Evolutionary conservation across 495 filamentous ascomycete genomes (phyloP).

Genomic region (Clohesyomyces aquaticus): DNA sequence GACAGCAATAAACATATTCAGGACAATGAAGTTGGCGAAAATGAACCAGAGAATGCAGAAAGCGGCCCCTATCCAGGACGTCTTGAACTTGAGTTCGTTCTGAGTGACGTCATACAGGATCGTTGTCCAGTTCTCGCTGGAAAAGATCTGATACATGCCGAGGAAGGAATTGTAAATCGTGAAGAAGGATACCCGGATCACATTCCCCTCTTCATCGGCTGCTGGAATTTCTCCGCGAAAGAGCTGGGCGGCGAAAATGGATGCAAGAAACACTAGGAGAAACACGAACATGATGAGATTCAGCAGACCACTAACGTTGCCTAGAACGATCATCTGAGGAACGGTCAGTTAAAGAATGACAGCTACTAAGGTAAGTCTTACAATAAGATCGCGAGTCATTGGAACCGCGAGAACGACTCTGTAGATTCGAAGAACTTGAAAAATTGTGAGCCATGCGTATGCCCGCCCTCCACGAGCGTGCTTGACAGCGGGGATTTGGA

Average conservation of each 20-base stretch:
- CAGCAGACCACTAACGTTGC: constrained; percentile 87
- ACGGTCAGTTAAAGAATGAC: neutral
- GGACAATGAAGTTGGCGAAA: constrained; percentile 88
- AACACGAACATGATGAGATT: constrained; percentile 97
- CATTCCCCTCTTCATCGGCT: constrained; percentile 60
- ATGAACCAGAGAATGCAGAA: constrained; percentile 97
- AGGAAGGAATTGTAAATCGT: constrained; percentile 95
- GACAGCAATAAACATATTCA: constrained; percentile 99
- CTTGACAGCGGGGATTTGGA: constrained; percentile 82
- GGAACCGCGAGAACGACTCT: constrained; percentile 87
- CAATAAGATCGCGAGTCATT: constrained; percentile 81
- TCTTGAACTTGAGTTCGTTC: constrained; percentile 62
- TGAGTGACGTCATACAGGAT: constrained; percentile 82
- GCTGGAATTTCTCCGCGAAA: constrained; percentile 79
- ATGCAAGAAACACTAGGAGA: constrained; percentile 88
- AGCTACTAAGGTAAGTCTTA: constrained; percentile 40
- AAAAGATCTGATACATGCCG: constrained; percentile 98
- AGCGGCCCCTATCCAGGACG: constrained; percentile 90
- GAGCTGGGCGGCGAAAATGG: constrained; percentile 91
- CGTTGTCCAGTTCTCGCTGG: constrained; percentile 93
- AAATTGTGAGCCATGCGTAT: constrained; percentile 89
- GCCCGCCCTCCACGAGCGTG: constrained; percentile 63
- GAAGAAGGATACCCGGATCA: constrained; percentile 74
- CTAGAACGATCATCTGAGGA: constrained; percentile 68
- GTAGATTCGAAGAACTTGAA: constrained; percentile 92